Base-by-base conservation (phyloP, 768 basidiomycete species). In the Tricholoma hemisulphureum region DNA sequence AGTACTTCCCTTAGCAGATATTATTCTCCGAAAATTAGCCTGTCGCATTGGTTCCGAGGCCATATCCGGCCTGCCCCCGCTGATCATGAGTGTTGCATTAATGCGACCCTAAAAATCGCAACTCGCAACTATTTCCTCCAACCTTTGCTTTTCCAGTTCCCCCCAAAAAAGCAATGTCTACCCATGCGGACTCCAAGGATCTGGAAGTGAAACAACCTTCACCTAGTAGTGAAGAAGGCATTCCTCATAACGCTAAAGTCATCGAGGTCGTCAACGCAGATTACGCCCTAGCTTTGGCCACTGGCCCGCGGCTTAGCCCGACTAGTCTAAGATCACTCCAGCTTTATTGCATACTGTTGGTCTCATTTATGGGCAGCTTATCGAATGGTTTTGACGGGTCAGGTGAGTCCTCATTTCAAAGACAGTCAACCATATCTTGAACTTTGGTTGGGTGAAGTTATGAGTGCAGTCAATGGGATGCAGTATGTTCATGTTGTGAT, bases 371-470 rank as follows among this genome's bases (percentile, higher is more conserved):
- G 76, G 75, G 76, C 7, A 77, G 76, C 59, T 60, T 77, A 59
- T 75, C 79, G 1, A 79, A 80, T 59, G 78, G 79, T 45, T 80
- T 80, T 39, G 78, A 80, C 55, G 78, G 78, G 18, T 75, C 76
- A 55, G 77, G 78, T 77, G 58, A 54, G 72, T 57, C n/a, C 54
- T 26, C 31, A 31, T n/a, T 48, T 28, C 6, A n/a, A 48, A 48
- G n/a, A n/a, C n/a, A 6, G 24, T 7, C 24, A 16, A 48, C 41
- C 21, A 5, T 52, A 20, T 54, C 28, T n/a, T 43, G 6, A 48
- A 14, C 49, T 24, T 11, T 32, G 5, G 7, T 45, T 6, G 34
- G 35, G 23, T 29, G 16, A 41, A 79, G 79, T 80, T 18, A 79
- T 80, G 77, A 75, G 76, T 61, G 78, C 75, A 16, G 73, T 80